Evolutionary conservation across 108 stramenopile genomes (phyloP).

Genomic region (Epithemia pelagica): DNA sequence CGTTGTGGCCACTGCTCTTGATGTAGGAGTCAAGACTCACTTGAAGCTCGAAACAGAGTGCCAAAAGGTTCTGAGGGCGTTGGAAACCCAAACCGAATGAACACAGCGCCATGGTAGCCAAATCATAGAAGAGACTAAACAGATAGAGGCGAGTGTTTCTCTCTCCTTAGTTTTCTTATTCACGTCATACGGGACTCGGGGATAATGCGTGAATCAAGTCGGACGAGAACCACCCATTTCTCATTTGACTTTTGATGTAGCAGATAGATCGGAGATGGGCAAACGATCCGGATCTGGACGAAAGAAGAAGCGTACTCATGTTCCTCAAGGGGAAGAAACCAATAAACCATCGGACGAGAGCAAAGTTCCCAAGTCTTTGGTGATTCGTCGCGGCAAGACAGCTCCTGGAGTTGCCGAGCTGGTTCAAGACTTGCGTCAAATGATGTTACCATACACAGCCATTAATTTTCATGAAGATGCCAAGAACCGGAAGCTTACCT

Average conservation of each 20-base stretch:
- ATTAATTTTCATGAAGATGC: slow-evolving; percentile 86
- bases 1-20: slow-evolving; percentile 69
- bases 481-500: slow-evolving; percentile 70
- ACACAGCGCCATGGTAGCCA: neutral
- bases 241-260: no score
- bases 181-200: neutral
- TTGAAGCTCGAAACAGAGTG: slow-evolving; percentile 66
- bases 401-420: slow-evolving; percentile 75
- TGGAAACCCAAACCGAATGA: slow-evolving; percentile 3
- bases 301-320: slow-evolving; percentile 86
- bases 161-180: neutral
- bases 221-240: no score
- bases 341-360: slow-evolving; percentile 34
- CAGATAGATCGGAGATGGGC: no score
- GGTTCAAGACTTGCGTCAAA: slow-evolving; percentile 80
- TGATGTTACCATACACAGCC: slow-evolving; percentile 97
- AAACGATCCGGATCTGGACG: slow-evolving; percentile 12
- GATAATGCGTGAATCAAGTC: no score
- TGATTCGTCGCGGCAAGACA: slow-evolving; percentile 75
- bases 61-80: slow-evolving; percentile 29
- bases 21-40: slow-evolving; percentile 75
- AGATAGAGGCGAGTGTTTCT: neutral
- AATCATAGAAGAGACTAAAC: neutral
- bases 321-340: slow-evolving; percentile 35
- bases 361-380: slow-evolving; percentile 71